Evolutionary conservation across 176 grass and related monocot genomes (phyloP).

Genomic region (Juncus effusus): DNA sequence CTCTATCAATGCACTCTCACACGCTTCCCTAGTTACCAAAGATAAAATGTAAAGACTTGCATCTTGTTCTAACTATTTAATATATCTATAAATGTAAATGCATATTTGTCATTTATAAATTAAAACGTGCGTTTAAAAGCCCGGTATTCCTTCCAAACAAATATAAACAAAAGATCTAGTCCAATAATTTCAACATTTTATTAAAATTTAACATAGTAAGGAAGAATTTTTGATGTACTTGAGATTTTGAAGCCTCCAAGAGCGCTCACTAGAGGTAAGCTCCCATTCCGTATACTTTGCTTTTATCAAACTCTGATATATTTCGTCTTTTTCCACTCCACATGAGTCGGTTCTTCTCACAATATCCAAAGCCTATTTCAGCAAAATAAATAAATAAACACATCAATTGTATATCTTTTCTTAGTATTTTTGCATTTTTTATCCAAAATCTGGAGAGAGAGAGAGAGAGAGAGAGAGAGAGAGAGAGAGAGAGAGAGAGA

Average conservation of each 20-base stretch:
- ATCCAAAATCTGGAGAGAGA: constrained; percentile 5
- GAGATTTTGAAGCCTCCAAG: constrained; percentile 58
- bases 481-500: neutral
- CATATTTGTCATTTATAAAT: no score
- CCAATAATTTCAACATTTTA: no score
- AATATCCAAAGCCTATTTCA: constrained; percentile 61
- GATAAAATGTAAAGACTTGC: no score
- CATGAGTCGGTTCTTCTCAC: constrained; percentile 38
- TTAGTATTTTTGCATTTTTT: constrained; percentile 3
- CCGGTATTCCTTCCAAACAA: no score
- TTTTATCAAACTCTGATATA: constrained; percentile 69
- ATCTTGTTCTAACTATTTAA: no score
- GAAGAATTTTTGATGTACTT: constrained; percentile 42
- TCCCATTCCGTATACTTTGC: constrained; percentile 82
- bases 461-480: neutral
- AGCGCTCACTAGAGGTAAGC: constrained; percentile 42
- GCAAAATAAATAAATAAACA: constrained; percentile 3
- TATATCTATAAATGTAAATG: no score
- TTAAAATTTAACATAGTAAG: neutral
- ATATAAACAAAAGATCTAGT: no score
- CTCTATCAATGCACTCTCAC: constrained; percentile 65
- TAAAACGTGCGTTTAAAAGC: no score
- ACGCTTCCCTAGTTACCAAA: constrained; percentile 42
- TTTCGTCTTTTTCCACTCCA: constrained; percentile 44
- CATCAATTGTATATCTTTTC: neutral